phyloP scores from a whole-genome alignment of 2,329 filamentous ascomycete species.

The Colletotrichum tofieldiae region DNA sequence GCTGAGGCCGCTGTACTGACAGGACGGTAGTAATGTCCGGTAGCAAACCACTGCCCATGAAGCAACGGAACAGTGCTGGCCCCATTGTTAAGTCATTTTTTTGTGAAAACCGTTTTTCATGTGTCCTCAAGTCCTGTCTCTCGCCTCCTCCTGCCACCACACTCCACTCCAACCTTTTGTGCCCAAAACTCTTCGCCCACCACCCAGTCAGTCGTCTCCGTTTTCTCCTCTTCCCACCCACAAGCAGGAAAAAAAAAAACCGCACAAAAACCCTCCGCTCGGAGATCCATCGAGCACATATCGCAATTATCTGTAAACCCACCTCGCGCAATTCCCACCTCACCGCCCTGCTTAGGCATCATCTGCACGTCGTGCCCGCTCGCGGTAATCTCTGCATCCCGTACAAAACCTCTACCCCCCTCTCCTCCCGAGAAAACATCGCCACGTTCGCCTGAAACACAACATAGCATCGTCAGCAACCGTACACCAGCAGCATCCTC shows the following conservation, averaged over 20 bases:
- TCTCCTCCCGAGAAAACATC: slow-evolving; percentile 4
- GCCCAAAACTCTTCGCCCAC: slow-evolving; percentile 23
- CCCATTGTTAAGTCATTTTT: background rate
- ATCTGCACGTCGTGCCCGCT: slow-evolving; percentile 19
- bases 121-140: slow-evolving; percentile 3
- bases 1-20: background rate
- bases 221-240: slow-evolving; percentile 18
- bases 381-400: slow-evolving; percentile 13
- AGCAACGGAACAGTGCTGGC: background rate
- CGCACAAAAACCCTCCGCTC: slow-evolving; percentile 27
- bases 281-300: slow-evolving; percentile 29
- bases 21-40: background rate
- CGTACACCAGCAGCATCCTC: slow-evolving; percentile 20
- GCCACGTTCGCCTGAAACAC: slow-evolving; percentile 4
- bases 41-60: background rate
- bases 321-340: slow-evolving; percentile 10
- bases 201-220: slow-evolving; percentile 9
- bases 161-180: slow-evolving; percentile 10
- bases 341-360: slow-evolving; percentile 28
- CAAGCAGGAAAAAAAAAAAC: slow-evolving; percentile 20
- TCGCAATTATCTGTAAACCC: slow-evolving; percentile 15
- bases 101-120: slow-evolving; percentile 4
- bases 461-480: slow-evolving; percentile 19
- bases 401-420: slow-evolving; percentile 17
- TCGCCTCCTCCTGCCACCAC: background rate